Conservation (phyloP, 2,329 filamentous ascomycete species). For the Aureobasidium sp. region DNA sequence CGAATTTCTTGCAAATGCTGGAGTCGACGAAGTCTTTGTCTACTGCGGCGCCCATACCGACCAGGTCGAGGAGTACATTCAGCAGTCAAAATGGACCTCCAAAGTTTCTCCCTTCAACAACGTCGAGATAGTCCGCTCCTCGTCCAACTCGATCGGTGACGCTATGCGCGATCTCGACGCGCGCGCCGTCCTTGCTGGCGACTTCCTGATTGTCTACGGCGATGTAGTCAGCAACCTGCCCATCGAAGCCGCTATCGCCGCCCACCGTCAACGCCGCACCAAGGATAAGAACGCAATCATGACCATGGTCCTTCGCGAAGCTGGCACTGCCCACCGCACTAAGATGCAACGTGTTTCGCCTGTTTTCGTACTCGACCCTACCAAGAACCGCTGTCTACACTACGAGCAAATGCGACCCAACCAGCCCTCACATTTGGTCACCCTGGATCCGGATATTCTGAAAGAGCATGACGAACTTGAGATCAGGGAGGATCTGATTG, state of each 20-base stretch:
- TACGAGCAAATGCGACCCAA: constrained; percentile 83
- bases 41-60: constrained; percentile 86
- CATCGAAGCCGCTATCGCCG: constrained; percentile 69
- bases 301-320: constrained; percentile 85
- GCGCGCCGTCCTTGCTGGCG: constrained; percentile 74
- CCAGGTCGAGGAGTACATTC: constrained; percentile 79
- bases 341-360: constrained; percentile 68
- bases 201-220: constrained; percentile 89
- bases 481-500: constrained; percentile 78
- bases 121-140: constrained; percentile 79
- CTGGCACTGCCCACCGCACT: constrained; percentile 66
- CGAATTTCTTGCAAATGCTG: constrained; percentile 90
- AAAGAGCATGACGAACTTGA: constrained; percentile 69
- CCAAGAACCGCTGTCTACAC: constrained; percentile 74
- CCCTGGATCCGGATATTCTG: constrained; percentile 73
- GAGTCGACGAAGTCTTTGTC: constrained; percentile 88
- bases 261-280: constrained; percentile 72
- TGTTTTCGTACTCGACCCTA: constrained; percentile 78
- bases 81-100: constrained; percentile 66
- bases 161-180: constrained; percentile 90
- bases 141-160: constrained; percentile 82
- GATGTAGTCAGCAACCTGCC: constrained; percentile 86
- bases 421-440: constrained; percentile 57
- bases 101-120: constrained; percentile 72
- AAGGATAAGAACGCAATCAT: constrained; percentile 93